Conservation (phyloP, 2,329 filamentous ascomycete genomes). For the Pseudopithomyces maydicus region DNA sequence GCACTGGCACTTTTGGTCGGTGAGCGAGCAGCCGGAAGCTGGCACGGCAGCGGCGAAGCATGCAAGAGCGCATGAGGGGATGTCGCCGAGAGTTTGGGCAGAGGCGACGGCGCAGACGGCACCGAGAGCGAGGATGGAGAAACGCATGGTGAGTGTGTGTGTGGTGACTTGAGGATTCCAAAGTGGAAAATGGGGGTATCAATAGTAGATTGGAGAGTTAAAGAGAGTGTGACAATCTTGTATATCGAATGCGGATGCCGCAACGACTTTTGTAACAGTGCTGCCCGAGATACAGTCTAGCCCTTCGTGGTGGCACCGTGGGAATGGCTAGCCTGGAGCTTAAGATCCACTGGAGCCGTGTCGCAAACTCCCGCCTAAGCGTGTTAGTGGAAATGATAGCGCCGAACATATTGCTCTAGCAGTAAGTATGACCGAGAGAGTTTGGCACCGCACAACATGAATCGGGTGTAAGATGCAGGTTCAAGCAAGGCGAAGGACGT, state of each 20-base stretch:
- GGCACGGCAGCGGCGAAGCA: constrained; percentile 57
- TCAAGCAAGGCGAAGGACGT: not conserved
- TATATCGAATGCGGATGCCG: not conserved
- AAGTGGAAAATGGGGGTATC: not conserved
- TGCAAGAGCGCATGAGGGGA: constrained; percentile 23
- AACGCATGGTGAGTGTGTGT: not conserved
- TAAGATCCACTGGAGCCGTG: not conserved
- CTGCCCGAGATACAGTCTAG: not conserved
- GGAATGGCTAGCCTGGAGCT: not conserved
- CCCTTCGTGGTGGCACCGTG: not conserved
- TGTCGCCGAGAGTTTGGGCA: not conserved
- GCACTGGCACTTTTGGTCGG: constrained; percentile 60
- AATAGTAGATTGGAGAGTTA: not conserved
- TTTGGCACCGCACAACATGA: not conserved
- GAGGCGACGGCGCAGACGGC: not conserved
- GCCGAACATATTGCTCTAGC: too few species aligned
- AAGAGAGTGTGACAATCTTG: not conserved
- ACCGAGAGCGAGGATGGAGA: constrained; percentile 1
- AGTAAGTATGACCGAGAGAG: not conserved
- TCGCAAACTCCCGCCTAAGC: not conserved
- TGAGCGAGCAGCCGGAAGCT: constrained; percentile 53
- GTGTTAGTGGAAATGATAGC: not conserved
- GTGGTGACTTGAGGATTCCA: not conserved
- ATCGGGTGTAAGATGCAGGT: not conserved
- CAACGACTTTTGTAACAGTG: constrained; percentile 3